These are phyloP conservation scores for Agrocybe praecox DNA, from an alignment of 768 basidiomycete genomes.

Conservation along the genomic window DNA sequence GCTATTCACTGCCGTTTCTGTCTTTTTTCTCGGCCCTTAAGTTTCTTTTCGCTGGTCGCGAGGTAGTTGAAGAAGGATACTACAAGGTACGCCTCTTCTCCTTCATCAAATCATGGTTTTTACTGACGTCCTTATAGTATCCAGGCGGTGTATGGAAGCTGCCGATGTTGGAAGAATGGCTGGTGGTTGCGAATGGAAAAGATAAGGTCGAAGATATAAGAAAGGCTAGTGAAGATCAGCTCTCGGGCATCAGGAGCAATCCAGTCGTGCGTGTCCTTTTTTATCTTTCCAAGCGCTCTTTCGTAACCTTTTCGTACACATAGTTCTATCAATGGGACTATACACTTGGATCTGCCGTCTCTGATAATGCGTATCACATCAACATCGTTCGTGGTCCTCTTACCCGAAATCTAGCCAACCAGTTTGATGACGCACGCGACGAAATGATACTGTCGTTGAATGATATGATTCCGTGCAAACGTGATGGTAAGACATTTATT, in stretches of 20 bases:
- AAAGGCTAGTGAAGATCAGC: slow-evolving; percentile 30
- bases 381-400: slow-evolving; percentile 34
- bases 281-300: neutral
- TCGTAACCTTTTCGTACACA: neutral
- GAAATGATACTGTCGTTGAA: slow-evolving; percentile 46
- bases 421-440: slow-evolving; percentile 42
- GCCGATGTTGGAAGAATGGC: slow-evolving; percentile 16
- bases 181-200: slow-evolving; percentile 37
- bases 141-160: slow-evolving; percentile 21
- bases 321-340: slow-evolving; percentile 32
- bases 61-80: slow-evolving; percentile 21
- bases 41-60: slow-evolving; percentile 15
- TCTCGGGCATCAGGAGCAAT: slow-evolving; percentile 28
- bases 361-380: slow-evolving; percentile 37
- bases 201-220: slow-evolving; percentile 53
- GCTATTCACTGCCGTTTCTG: slow-evolving; percentile 14
- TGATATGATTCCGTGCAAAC: slow-evolving; percentile 35
- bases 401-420: slow-evolving; percentile 33
- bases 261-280: neutral
- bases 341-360: slow-evolving; percentile 33
- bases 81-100: slow-evolving; percentile 14
- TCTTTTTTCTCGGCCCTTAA: slow-evolving; percentile 15
- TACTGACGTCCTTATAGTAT: slow-evolving; percentile 12
- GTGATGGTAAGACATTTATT: neutral
- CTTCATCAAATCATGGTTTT: neutral